These are phyloP conservation scores for Glonium stellatum DNA, from an alignment of 495 filamentous ascomycete genomes.

Conservation along the genomic window DNA sequence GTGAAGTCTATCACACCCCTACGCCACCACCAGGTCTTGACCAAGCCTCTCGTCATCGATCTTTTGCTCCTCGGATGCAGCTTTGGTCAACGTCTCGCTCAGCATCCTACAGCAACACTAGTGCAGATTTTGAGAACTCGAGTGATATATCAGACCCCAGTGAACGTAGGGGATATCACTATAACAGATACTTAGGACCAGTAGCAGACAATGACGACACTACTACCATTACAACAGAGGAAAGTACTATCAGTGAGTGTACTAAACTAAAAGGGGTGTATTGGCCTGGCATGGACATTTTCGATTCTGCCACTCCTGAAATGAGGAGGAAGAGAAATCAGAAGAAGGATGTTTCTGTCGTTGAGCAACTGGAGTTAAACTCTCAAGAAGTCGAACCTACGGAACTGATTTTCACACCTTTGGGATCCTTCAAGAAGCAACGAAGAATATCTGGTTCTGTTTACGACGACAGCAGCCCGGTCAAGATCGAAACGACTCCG, in stretches of 20 bases:
- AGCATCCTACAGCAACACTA: constrained; percentile 21
- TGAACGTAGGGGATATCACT: constrained; percentile 13
- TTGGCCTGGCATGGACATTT: constrained; percentile 82
- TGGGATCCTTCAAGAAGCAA: constrained; percentile 48
- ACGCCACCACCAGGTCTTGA: constrained; percentile 20
- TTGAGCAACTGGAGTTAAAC: constrained; percentile 62
- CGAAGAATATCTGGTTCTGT: constrained; percentile 48
- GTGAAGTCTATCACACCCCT: constrained; percentile 17
- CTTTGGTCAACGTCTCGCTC: constrained; percentile 25
- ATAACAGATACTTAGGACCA: constrained; percentile 15
- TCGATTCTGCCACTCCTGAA: constrained; percentile 73
- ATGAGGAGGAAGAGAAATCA: constrained; percentile 80
- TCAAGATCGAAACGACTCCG: constrained; percentile 20
- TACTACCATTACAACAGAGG: constrained; percentile 14
- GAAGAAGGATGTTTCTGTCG: constrained; percentile 65
- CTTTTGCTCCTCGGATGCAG: constrained; percentile 37
- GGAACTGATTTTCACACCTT: constrained; percentile 59
- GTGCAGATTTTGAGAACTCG: constrained; percentile 25
- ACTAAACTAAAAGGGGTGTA: constrained; percentile 64
- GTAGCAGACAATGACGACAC: constrained; percentile 23
- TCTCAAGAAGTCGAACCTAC: constrained; percentile 61
- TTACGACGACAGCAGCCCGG: constrained; percentile 27
- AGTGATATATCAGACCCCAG: constrained; percentile 25
- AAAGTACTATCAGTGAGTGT: constrained; percentile 31
- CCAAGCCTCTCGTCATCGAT: constrained; percentile 25